These are phyloP conservation scores for Pulicaria dysenterica DNA, from an alignment of 129 eudicot species.

Conservation along the genomic window DNA sequence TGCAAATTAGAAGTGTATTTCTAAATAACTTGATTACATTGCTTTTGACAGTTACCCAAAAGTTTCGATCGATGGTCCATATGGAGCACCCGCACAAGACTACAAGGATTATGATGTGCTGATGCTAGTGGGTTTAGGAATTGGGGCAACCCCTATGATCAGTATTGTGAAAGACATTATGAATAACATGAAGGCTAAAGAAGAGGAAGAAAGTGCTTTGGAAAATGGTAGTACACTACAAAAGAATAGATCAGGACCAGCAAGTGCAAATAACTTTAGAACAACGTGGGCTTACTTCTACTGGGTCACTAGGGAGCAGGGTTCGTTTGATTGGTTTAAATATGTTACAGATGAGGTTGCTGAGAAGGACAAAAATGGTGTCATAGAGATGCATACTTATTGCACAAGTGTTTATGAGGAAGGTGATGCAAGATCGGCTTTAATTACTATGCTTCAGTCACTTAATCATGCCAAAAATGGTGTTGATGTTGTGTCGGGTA, in stretches of 20 bases:
- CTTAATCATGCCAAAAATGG: background rate
- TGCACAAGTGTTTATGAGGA: constrained; percentile 21
- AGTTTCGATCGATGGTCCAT: constrained; percentile 75
- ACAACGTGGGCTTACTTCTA: constrained; percentile 48
- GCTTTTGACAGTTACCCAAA: constrained; percentile 48
- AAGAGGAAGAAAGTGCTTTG: constrained; percentile 43
- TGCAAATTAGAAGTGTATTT: background rate
- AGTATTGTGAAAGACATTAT: constrained; percentile 76
- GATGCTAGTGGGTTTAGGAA: constrained; percentile 71
- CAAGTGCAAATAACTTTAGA: constrained; percentile 32
- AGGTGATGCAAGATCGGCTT: constrained; percentile 16
- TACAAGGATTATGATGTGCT: constrained; percentile 72
- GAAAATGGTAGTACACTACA: constrained; percentile 39
- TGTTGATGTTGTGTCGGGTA: constrained; percentile 10
- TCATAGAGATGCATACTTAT: constrained; percentile 22
- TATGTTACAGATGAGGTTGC: constrained; percentile 10
- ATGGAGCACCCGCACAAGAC: constrained; percentile 83
- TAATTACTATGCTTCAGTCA: constrained; percentile 13
- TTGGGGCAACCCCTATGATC: constrained; percentile 88
- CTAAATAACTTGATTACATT: background rate
- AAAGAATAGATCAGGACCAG: constrained; percentile 35
- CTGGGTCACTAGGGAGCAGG: constrained; percentile 19
- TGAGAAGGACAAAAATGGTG: background rate
- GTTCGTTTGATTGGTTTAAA: constrained; percentile 17
- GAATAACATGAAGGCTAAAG: constrained; percentile 55